Percentiles rank a stretch among this genome's conserved stretches.
Conservation (phyloP, 495 filamentous ascomycete species). For the Xylaria cubensis region DNA sequence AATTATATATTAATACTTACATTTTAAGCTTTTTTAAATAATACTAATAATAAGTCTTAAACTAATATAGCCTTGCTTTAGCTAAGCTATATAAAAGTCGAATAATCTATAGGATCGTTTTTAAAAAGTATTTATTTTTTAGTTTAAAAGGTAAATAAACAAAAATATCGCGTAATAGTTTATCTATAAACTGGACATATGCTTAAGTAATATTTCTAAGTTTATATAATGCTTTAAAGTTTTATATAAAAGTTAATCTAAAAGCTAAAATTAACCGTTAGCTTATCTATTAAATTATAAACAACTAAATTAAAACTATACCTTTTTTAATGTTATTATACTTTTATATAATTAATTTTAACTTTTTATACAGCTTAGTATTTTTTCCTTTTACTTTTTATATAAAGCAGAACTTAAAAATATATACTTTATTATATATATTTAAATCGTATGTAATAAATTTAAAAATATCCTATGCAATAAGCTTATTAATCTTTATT, state of each 20-base stretch:
- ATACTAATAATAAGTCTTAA: not conserved
- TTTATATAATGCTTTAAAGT: not conserved
- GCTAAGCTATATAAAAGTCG: not conserved
- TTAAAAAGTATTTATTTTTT: not conserved
- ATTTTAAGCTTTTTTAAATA: not conserved
- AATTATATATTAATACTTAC: not conserved
- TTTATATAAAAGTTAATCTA: not conserved
- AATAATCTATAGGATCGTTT: not conserved
- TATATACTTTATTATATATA: no score
- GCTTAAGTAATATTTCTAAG: slow-evolving; percentile 6
- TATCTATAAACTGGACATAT: not conserved
- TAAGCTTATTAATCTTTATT: slow-evolving; percentile 17
- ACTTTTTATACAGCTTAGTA: no score
- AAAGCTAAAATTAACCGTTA: not conserved
- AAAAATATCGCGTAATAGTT: no score
- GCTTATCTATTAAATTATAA: slow-evolving; percentile 13
- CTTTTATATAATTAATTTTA: not conserved
- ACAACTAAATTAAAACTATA: not conserved
- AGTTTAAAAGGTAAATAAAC: not conserved
- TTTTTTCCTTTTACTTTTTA: no score
- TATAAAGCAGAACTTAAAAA: no score
- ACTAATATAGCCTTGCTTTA: not conserved
- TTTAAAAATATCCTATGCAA: not conserved
- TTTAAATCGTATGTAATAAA: not conserved
- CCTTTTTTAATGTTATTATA: slow-evolving; percentile 11